These are phyloP conservation scores for Chytriomyces sp. DNA, from an alignment of 192 early-diverging fungal species.

Conservation along the genomic window DNA sequence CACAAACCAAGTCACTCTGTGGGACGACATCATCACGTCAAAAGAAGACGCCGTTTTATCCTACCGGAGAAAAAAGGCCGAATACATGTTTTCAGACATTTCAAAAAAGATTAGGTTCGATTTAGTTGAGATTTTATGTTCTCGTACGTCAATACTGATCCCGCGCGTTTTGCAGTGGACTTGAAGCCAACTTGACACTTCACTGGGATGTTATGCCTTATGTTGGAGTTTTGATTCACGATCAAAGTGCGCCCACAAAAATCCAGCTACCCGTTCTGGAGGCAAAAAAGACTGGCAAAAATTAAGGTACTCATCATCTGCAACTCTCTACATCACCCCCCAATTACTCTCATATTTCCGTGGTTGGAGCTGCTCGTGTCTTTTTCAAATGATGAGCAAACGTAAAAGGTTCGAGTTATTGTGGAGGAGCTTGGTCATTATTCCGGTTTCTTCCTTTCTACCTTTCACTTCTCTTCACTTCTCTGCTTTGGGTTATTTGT, in stretches of 20 bases:
- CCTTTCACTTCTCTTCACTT: too few relatives aligned
- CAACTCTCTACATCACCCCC: background rate
- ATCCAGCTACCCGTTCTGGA: conserved; percentile 22
- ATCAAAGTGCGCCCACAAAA: conserved; percentile 36
- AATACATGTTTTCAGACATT: conserved; percentile 78
- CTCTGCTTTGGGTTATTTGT: too few relatives aligned
- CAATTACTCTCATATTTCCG: background rate
- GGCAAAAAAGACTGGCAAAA: conserved; percentile 8
- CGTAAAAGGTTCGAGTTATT: conserved; percentile 27
- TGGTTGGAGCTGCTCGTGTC: background rate
- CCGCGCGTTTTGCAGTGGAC: conserved; percentile 46
- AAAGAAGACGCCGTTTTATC: conserved; percentile 69
- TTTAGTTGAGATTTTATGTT: background rate
- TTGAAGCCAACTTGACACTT: conserved; percentile 73
- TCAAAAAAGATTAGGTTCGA: conserved; percentile 69
- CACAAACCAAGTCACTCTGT: conserved; percentile 77
- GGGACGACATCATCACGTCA: conserved; percentile 79
- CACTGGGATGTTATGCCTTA: conserved; percentile 84
- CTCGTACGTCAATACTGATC: background rate
- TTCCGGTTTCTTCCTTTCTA: too few relatives aligned
- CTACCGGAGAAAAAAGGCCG: conserved; percentile 60
- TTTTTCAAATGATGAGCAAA: conserved; percentile 23
- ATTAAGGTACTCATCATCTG: background rate
- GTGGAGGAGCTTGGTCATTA: background rate
- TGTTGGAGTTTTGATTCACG: conserved; percentile 68